A percentile compares a stretch with the other conserved stretches of the same genome.
phyloP scores from a whole-genome alignment of 140 eudicot genomes.

The Eryngium alpinum region DNA sequence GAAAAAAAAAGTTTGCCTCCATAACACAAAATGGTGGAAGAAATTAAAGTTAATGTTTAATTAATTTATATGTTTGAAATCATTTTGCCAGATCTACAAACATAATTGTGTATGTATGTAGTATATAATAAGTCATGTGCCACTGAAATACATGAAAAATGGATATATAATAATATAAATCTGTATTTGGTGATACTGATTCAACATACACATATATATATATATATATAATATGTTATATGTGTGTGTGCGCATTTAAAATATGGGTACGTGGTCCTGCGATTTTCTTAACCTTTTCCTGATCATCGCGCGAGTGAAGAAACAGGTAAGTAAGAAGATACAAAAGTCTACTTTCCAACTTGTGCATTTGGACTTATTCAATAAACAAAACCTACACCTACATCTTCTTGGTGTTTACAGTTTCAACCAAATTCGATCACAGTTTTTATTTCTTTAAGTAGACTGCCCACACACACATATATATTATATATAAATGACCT shows the following conservation, averaged over 20 bases:
- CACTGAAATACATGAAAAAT: slow-evolving; percentile 1
- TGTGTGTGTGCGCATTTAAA: too few species aligned
- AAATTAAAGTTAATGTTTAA: too few species aligned
- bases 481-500: too few species aligned
- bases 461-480: too few species aligned
- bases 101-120: too few species aligned
- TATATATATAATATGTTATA: too few species aligned
- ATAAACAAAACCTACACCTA: slow-evolving; percentile 36
- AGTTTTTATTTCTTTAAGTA: slow-evolving; percentile 35
- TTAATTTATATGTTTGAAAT: too few species aligned
- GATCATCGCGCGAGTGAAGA: slow-evolving; percentile 18
- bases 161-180: not conserved
- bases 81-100: too few species aligned
- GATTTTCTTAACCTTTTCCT: not conserved
- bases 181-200: not conserved
- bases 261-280: slow-evolving; percentile 28
- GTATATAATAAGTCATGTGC: not conserved
- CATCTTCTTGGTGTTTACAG: slow-evolving; percentile 29
- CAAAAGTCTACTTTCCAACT: slow-evolving; percentile 55
- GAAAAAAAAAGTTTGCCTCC: too few species aligned
- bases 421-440: slow-evolving; percentile 25
- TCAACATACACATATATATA: too few species aligned
- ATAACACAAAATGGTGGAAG: too few species aligned
- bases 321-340: slow-evolving; percentile 17
- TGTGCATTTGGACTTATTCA: slow-evolving; percentile 39